phyloP scores from a whole-genome alignment of 768 basidiomycete species.

The Agrocybe chaxingu region DNA sequence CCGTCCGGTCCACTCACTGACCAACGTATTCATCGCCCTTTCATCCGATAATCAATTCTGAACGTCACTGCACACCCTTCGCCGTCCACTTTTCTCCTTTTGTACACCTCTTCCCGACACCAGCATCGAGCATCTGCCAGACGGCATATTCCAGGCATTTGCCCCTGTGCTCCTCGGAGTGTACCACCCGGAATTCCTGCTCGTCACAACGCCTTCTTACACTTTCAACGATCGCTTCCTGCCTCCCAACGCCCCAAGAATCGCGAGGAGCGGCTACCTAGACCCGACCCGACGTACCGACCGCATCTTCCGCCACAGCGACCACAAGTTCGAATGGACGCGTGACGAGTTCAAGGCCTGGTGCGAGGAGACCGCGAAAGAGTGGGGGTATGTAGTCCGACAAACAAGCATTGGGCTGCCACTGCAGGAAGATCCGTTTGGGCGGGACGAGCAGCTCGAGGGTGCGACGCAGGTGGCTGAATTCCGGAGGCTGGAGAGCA shows the following conservation, averaged over 20 bases:
- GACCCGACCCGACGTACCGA: constrained; percentile 78
- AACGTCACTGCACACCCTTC: too few species aligned
- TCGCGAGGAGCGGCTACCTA: constrained; percentile 47
- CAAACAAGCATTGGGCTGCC: constrained; percentile 58
- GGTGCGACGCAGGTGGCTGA: constrained; percentile 67
- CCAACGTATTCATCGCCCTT: too few species aligned
- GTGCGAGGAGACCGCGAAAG: constrained; percentile 51
- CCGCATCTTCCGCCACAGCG: constrained; percentile 74
- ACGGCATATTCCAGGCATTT: constrained; percentile 55
- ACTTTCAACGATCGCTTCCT: constrained; percentile 78
- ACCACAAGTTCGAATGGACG: constrained; percentile 93
- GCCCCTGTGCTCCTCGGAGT: constrained; percentile 71
- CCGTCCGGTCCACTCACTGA: not conserved
- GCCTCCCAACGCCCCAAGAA: constrained; percentile 41
- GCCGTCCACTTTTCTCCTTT: too few species aligned
- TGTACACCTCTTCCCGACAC: not conserved
- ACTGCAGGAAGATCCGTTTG: constrained; percentile 64
- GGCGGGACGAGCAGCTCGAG: constrained; percentile 59
- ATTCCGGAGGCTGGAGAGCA: constrained; percentile 48
- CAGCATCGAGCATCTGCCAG: constrained; percentile 80
- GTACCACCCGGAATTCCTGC: constrained; percentile 70
- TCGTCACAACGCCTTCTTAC: constrained; percentile 86
- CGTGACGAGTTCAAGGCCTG: constrained; percentile 64
- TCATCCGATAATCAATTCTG: too few species aligned
- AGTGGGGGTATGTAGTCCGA: constrained; percentile 74